A percentile compares a stretch with the other conserved stretches of the same genome.
These are phyloP conservation scores for Hypoxylon fuscum DNA, from an alignment of 495 filamentous ascomycete species.

Conservation along the genomic window DNA sequence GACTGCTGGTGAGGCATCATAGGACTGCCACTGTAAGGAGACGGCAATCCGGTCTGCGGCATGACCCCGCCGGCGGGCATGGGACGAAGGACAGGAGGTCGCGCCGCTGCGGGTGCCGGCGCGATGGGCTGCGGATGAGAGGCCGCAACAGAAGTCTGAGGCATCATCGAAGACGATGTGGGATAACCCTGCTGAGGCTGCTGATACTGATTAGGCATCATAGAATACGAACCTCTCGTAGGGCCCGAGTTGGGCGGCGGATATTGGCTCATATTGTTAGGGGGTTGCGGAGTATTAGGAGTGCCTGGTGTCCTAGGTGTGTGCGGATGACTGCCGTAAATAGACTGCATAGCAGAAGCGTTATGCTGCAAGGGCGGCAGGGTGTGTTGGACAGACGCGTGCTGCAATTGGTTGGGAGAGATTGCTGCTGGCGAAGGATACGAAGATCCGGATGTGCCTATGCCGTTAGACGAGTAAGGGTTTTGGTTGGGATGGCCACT, in stretches of 20 bases:
- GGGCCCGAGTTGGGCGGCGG: constrained; percentile 65
- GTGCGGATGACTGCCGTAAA: constrained; percentile 69
- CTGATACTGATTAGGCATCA: constrained; percentile 61
- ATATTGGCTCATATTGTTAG: constrained; percentile 68
- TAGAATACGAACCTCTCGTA: constrained; percentile 59
- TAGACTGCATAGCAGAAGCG: constrained; percentile 66
- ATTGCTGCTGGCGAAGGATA: constrained; percentile 62
- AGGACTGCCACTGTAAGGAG: constrained; percentile 59
- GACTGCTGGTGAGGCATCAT: constrained; percentile 52
- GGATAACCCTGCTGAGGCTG: constrained; percentile 66
- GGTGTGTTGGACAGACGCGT: constrained; percentile 69
- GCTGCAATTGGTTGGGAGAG: constrained; percentile 68
- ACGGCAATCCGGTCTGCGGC: constrained; percentile 57
- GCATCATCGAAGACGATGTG: constrained; percentile 69
- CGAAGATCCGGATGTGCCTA: constrained; percentile 46
- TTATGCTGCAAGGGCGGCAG: constrained; percentile 75
- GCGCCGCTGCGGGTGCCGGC: constrained; percentile 70
- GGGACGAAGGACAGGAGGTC: constrained; percentile 63
- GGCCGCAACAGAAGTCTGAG: constrained; percentile 70
- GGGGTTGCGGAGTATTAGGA: constrained; percentile 68
- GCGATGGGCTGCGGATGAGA: constrained; percentile 77
- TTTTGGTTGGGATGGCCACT: constrained; percentile 42
- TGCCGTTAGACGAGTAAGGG: constrained; percentile 46
- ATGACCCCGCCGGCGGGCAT: constrained; percentile 71
- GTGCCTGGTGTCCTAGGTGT: constrained; percentile 69